Evolutionary conservation across 257 asterid species (phyloP).

Genomic region (Fraxinus pennsylvanica): DNA sequence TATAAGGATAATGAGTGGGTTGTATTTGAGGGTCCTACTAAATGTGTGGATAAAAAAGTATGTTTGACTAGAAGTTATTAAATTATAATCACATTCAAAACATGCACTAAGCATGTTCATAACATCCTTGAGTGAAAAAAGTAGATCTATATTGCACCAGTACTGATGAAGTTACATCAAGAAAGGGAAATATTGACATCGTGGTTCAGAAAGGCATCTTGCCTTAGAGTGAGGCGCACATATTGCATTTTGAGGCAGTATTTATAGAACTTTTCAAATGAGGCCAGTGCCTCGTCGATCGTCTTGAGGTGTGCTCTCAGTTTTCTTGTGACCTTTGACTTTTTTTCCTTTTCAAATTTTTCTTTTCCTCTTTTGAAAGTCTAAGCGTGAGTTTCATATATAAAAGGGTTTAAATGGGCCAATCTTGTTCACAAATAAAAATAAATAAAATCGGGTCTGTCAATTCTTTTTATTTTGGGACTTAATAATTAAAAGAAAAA

Average conservation of each 20-base stretch:
- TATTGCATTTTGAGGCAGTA: not conserved
- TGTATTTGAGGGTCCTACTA: not conserved
- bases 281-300: not conserved
- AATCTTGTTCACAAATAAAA: not conserved
- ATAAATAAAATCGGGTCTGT: not conserved
- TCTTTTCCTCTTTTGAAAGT: too few relatives aligned
- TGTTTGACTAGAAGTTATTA: not conserved
- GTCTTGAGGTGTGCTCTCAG: not conserved
- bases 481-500: not conserved
- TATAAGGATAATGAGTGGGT: not conserved
- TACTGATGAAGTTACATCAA: not conserved
- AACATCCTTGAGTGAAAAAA: not conserved
- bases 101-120: not conserved
- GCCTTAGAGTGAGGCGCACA: not conserved
- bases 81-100: not conserved
- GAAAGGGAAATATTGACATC: not conserved
- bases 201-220: not conserved
- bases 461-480: not conserved
- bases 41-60: not conserved
- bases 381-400: not conserved
- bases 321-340: not conserved
- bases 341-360: not conserved
- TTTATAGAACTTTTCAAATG: not conserved
- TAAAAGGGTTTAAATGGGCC: not conserved
- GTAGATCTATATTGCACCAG: not conserved